Percentiles rank a stretch among this genome's conserved stretches.
phyloP scores from a whole-genome alignment of 495 filamentous ascomycete species.

The Lindgomyces ingoldianus region DNA sequence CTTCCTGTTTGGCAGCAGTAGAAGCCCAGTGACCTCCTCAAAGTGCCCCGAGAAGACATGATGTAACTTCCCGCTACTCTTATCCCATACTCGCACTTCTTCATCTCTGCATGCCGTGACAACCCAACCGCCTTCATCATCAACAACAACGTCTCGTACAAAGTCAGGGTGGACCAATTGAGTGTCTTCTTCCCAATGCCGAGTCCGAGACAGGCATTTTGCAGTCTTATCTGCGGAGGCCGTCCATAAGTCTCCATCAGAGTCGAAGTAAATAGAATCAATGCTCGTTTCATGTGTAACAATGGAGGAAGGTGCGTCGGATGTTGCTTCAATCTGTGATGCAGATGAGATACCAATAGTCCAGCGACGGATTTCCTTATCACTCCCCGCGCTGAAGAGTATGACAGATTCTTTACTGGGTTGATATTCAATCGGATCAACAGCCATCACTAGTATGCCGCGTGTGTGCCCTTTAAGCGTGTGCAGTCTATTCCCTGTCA shows the following conservation, averaged over 20 bases:
- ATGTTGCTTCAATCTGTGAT: slow-evolving; percentile 24
- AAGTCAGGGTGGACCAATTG: slow-evolving; percentile 81
- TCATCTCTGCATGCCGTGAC: slow-evolving; percentile 89
- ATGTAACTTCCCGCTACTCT: slow-evolving; percentile 69
- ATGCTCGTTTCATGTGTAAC: slow-evolving; percentile 87
- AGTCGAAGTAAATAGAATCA: slow-evolving; percentile 69
- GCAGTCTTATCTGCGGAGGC: slow-evolving; percentile 82
- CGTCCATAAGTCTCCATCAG: slow-evolving; percentile 78
- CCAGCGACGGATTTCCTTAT: slow-evolving; percentile 82
- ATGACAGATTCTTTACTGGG: slow-evolving; percentile 48
- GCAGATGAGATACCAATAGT: slow-evolving; percentile 44
- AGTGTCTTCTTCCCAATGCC: slow-evolving; percentile 68
- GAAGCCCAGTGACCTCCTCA: slow-evolving; percentile 84
- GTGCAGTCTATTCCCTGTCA: slow-evolving; percentile 65
- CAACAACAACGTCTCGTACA: slow-evolving; percentile 75
- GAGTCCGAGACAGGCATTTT: slow-evolving; percentile 68
- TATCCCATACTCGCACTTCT: slow-evolving; percentile 86
- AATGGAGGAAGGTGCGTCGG: slow-evolving; percentile 51
- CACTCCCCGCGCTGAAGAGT: slow-evolving; percentile 78
- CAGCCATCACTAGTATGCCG: slow-evolving; percentile 69
- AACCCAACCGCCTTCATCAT: slow-evolving; percentile 74
- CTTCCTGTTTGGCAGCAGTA: slow-evolving; percentile 56
- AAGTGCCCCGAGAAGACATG: slow-evolving; percentile 83
- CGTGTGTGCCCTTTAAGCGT: slow-evolving; percentile 77
- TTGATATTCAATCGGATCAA: slow-evolving; percentile 60